A percentile compares a stretch with the other conserved stretches of the same genome.
phyloP scores from a whole-genome alignment of 1,284 basidiomycete genomes.

The Leccinum fallax region DNA sequence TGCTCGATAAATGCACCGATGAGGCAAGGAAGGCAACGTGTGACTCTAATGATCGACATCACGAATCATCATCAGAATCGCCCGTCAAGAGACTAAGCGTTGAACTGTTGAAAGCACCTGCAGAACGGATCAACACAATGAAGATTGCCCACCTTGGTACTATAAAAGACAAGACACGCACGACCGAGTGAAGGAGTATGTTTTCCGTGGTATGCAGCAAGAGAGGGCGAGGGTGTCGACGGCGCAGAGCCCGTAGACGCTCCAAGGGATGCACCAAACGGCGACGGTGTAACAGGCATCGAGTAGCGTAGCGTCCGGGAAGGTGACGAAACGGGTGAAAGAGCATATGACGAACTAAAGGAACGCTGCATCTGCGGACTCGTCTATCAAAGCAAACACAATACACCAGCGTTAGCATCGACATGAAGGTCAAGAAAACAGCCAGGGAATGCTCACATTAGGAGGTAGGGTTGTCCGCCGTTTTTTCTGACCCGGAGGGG shows the following conservation, averaged over 20 bases:
- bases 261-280: slow-evolving; percentile 37
- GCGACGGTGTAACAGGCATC: slow-evolving; percentile 40
- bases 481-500: slow-evolving; percentile 43
- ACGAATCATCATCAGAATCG: slow-evolving; percentile 34
- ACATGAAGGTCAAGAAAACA: not conserved
- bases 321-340: slow-evolving; percentile 55
- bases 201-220: slow-evolving; percentile 35
- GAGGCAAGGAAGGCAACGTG: slow-evolving; percentile 1
- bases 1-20: slow-evolving; percentile 12
- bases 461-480: slow-evolving; percentile 45
- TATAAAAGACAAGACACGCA: slow-evolving; percentile 13
- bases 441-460: slow-evolving; percentile 39
- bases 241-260: slow-evolving; percentile 40
- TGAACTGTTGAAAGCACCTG: slow-evolving; percentile 33
- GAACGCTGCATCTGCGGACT: slow-evolving; percentile 58
- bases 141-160: not conserved
- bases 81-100: slow-evolving; percentile 28
- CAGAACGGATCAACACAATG: not conserved
- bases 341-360: slow-evolving; percentile 50
- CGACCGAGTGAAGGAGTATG: slow-evolving; percentile 34
- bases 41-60: slow-evolving; percentile 3
- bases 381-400: slow-evolving; percentile 35
- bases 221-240: slow-evolving; percentile 42
- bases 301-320: slow-evolving; percentile 46
- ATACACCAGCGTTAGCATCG: not conserved